phyloP scores from a whole-genome alignment of 768 basidiomycete genomes.

The Collybia mongolica region DNA sequence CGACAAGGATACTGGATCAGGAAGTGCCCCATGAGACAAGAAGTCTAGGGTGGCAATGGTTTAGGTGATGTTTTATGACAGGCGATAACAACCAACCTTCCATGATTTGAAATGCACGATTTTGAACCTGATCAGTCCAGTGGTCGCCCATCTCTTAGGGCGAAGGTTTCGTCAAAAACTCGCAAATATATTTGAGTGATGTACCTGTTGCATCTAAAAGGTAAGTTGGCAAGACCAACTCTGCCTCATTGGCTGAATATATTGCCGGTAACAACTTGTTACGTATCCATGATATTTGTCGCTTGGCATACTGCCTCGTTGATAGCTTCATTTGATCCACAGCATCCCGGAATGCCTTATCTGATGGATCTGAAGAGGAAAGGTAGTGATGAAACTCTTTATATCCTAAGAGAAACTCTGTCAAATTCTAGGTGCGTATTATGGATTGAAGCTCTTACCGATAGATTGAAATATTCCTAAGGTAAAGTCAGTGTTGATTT shows the following conservation, averaged over 20 bases:
- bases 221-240: conserved; percentile 36
- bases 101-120: conserved; percentile 47
- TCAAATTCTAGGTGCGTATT: not conserved
- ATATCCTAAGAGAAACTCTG: conserved; percentile 57
- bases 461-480: conserved; percentile 94
- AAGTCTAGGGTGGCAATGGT: conserved; percentile 46
- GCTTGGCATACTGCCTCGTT: conserved; percentile 88
- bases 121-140: conserved; percentile 59
- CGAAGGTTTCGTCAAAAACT: not conserved
- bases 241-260: conserved; percentile 42
- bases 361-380: conserved; percentile 34
- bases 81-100: conserved; percentile 37
- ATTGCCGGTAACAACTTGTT: conserved; percentile 85
- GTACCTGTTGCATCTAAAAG: conserved; percentile 70
- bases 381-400: conserved; percentile 83
- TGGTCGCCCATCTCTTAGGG: conserved; percentile 45
- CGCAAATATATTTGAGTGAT: conserved; percentile 10
- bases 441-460: conserved; percentile 42
- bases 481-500: conserved; percentile 53
- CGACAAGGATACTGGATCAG: conserved; percentile 58
- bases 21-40: conserved; percentile 44
- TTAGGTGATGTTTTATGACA: not conserved
- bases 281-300: conserved; percentile 89
- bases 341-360: conserved; percentile 49
- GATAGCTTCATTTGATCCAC: conserved; percentile 81